These are phyloP conservation scores for Ceratobasidium sp. DNA, from an alignment of 1,284 basidiomycete genomes.

Conservation along the genomic window DNA sequence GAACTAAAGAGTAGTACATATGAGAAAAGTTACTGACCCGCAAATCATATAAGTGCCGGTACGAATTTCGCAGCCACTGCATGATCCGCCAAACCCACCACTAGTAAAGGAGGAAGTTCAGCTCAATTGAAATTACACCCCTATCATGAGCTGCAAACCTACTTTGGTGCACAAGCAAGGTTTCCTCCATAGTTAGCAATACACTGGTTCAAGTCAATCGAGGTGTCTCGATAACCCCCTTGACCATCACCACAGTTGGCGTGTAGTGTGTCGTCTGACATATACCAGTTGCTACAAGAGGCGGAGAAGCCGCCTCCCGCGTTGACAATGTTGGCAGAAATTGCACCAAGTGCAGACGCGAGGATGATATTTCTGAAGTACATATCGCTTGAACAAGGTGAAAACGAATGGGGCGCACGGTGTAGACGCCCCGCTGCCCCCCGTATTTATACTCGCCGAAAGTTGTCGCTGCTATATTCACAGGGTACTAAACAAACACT, in stretches of 20 bases:
- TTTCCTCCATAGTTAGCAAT: slow-evolving; percentile 13
- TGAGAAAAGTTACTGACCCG: background rate
- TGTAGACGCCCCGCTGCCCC: too few relatives aligned
- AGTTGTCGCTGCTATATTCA: too few relatives aligned
- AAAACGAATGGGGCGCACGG: too few relatives aligned
- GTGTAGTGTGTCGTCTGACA: background rate
- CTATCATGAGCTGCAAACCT: background rate
- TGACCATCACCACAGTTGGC: background rate
- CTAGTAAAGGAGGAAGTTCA: background rate
- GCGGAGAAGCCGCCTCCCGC: slow-evolving; percentile 13
- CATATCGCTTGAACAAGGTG: background rate
- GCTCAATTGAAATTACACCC: background rate
- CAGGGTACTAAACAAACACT: too few relatives aligned
- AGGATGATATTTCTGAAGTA: background rate
- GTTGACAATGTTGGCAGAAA: background rate
- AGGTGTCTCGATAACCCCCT: background rate
- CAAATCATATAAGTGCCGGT: slow-evolving; percentile 22
- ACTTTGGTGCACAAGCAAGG: slow-evolving; percentile 13
- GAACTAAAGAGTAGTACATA: too few relatives aligned
- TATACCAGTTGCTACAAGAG: background rate
- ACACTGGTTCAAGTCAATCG: slow-evolving; percentile 7
- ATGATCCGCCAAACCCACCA: slow-evolving; percentile 17
- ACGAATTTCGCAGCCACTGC: slow-evolving; percentile 5
- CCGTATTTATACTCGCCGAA: too few relatives aligned
- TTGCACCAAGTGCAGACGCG: background rate